Base-by-base conservation (phyloP, 495 filamentous ascomycete genomes). In the Physcia stellaris region DNA sequence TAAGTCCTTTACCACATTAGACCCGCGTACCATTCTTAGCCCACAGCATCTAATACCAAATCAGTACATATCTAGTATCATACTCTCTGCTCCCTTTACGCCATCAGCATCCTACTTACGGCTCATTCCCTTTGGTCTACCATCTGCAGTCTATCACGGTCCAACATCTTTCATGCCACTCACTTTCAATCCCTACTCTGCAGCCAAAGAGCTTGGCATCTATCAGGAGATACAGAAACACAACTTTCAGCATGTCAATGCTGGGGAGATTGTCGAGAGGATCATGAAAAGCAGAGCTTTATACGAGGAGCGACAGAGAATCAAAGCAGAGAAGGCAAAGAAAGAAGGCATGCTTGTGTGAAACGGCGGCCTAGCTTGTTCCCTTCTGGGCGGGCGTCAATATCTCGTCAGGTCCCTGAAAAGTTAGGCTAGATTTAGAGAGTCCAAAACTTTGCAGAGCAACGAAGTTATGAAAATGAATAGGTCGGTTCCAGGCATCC, bases 111-210 rank as follows among this genome's bases (percentile, higher is more conserved):
- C 68, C 2, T 99, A 90, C 50, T 67, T 99, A 22, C 68, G 67
- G 18, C 63, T 73, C 6, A 66, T 92, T 22, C 88, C 87, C 0
- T 77, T 73, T 47, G 81, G 84, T 19, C 71, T 67, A 11, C 83
- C 85, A 3, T 64, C 80, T 51, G 78, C 73, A 4, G 86, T 99
- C 37, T 99, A 95, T 57, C 90, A 99, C 60, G 90, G 90, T 7
- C 84, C 86, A 1, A 96, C 92, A 0, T 73, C 80, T 16, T 94
- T 93, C 55, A 92, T 94, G 60, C 81, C 83, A 2, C 66, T 82
- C 16, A 83, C 76, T 19, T 80, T 85, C 49, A 87, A 96, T 55
- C 85, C 87, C 1, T 98, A 95, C 58, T 58, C 61, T 11, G 83
- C 69, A 7, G 76, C 86, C 13, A 85, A 83, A 55, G 63, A 66